Evolutionary conservation across 305 asterid genomes (phyloP).

Genomic region (Solanum aculeatissimum): DNA sequence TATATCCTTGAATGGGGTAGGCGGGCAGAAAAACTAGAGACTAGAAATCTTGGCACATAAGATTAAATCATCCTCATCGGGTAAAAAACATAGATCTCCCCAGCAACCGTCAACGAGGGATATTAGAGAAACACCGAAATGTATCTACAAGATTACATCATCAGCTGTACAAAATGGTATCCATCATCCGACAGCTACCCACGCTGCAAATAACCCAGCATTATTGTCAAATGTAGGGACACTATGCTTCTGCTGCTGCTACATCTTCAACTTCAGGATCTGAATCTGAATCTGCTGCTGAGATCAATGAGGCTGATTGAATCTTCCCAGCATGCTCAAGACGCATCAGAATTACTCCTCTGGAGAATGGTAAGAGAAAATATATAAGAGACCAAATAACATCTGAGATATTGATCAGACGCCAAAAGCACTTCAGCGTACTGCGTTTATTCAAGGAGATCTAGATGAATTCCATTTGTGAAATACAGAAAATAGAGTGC

Average conservation of each 20-base stretch:
- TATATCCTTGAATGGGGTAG: background rate
- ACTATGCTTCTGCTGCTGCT: conserved; percentile 18
- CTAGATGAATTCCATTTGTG: background rate
- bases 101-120: background rate
- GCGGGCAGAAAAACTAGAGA: background rate
- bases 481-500: background rate
- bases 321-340: conserved; percentile 92
- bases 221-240: background rate
- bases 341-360: conserved; percentile 97
- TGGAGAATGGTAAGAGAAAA: conserved; percentile 9
- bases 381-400: background rate
- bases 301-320: conserved; percentile 81
- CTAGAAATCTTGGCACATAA: background rate
- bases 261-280: conserved; percentile 46
- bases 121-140: background rate
- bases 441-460: background rate
- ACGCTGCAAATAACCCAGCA: background rate
- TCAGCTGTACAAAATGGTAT: background rate
- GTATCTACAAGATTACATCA: background rate
- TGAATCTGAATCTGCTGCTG: conserved; percentile 57
- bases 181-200: background rate
- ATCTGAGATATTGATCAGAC: background rate
- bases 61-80: background rate
- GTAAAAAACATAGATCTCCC: background rate
- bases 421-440: background rate